phyloP scores from a whole-genome alignment of 805 yeast genomes.

The Starmerella apicola region DNA sequence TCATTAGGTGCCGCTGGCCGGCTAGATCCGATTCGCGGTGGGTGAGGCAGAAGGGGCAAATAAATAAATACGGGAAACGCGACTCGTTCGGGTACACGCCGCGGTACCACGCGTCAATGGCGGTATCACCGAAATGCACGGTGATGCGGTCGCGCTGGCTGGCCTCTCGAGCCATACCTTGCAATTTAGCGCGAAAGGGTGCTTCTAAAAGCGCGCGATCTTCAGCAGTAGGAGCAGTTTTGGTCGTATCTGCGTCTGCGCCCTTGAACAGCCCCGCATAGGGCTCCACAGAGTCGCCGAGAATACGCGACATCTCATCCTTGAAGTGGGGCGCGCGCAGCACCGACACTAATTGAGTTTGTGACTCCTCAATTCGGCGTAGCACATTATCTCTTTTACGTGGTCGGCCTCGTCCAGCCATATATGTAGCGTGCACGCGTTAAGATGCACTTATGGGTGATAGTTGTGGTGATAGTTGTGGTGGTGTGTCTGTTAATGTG shows the following conservation, averaged over 20 bases:
- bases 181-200: background rate
- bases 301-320: constrained; percentile 11
- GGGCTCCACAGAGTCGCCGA: constrained; percentile 13
- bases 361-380: too few species aligned
- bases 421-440: too few species aligned
- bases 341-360: too few species aligned
- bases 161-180: too few species aligned
- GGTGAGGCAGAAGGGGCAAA: constrained; percentile 77
- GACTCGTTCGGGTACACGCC: constrained; percentile 89
- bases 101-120: constrained; percentile 82
- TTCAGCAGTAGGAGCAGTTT: constrained; percentile 12
- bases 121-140: constrained; percentile 60
- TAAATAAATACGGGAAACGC: constrained; percentile 45
- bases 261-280: constrained; percentile 11
- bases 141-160: constrained; percentile 22
- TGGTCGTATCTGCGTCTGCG: background rate
- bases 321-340: too few species aligned
- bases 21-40: constrained; percentile 62
- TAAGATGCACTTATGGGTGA: too few species aligned
- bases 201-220: constrained; percentile 10
- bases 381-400: too few species aligned
- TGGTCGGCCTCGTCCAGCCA: too few species aligned
- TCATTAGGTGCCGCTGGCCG: constrained; percentile 55
- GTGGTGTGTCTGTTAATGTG: too few species aligned
- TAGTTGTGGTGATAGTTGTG: too few species aligned